Base-by-base conservation (phyloP, 345 rosid genomes). In the Melaleuca quinquenervia region DNA sequence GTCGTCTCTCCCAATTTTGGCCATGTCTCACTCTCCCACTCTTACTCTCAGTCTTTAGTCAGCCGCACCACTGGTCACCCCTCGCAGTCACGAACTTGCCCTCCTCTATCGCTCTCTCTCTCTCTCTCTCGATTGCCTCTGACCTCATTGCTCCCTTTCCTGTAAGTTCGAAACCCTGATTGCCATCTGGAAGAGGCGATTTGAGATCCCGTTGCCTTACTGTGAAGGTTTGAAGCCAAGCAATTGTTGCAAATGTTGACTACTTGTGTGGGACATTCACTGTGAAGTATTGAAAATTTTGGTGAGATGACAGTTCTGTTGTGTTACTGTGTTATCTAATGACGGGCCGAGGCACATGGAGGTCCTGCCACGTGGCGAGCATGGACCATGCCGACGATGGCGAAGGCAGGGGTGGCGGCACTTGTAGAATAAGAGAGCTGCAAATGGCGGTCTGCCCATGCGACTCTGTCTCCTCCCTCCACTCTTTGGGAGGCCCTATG, bases 121-220 rank as follows among this genome's bases (percentile, higher is more conserved):
- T 56, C 14, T 56, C 62, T 11, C 62, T 56, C 62, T 56, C 14
- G 27, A 3, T 24, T 22, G 62, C 64, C 27, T 58, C 16, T 1
- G 15, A 26, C 7, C 32, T 11, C 1, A n/a, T 56, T 6, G 0
- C 62, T 10, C 3, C 62, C 62, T n/a, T 1, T 26, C 62, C 2
- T 10, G n/a, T 58, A 26, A 26, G 64, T 27, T 26, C 64, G 11
- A 58, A 58, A 58, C 64, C 16, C 64, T 58, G 11, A 58, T 26
- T 58, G 32, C 27, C 64, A 26, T 58, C 26, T 26, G 32, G 3
- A 58, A n/a, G 32, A 26, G 29, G 26, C 64, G 26, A 58, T 58
- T 26, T 58, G 29, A 26, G 32, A 58, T 58, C 64, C 29, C 0
- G 16, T 58, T 58, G 64, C 64, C 26, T 58, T n/a, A 58, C 32